phyloP scores from a whole-genome alignment of 2,329 filamentous ascomycete species.

The Calonectria hawksworthii region DNA sequence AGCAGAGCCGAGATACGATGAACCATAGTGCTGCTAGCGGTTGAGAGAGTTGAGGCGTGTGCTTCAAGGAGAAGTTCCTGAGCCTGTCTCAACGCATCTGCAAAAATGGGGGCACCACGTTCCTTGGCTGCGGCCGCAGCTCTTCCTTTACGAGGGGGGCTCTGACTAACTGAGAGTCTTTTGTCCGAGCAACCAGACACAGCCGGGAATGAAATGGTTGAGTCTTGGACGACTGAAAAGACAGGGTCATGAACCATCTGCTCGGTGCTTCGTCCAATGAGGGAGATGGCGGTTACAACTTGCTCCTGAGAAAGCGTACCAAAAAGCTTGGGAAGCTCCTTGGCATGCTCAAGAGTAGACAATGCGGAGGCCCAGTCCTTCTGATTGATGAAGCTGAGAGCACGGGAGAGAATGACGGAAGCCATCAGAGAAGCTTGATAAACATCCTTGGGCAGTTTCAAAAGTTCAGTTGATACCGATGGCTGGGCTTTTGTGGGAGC shows the following conservation, averaged over 20 bases:
- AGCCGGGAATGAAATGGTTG: slow-evolving; percentile 88
- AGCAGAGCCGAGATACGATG: slow-evolving; percentile 74
- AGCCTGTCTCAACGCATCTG: slow-evolving; percentile 73
- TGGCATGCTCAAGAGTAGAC: slow-evolving; percentile 65
- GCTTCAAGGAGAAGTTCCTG: slow-evolving; percentile 76
- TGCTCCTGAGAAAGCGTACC: slow-evolving; percentile 63
- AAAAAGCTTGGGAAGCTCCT: slow-evolving; percentile 58
- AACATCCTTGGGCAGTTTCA: slow-evolving; percentile 47
- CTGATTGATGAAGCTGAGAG: slow-evolving; percentile 61
- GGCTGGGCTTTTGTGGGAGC: slow-evolving; percentile 42
- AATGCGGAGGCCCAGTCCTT: slow-evolving; percentile 72
- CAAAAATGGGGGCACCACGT: slow-evolving; percentile 58
- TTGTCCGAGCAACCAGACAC: slow-evolving; percentile 64
- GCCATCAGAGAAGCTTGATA: slow-evolving; percentile 55
- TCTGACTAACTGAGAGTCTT: slow-evolving; percentile 52
- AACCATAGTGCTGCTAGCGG: slow-evolving; percentile 70
- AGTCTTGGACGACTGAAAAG: slow-evolving; percentile 92
- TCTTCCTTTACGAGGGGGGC: slow-evolving; percentile 52
- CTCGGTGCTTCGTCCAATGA: slow-evolving; percentile 77
- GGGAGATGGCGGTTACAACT: slow-evolving; percentile 76
- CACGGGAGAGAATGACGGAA: slow-evolving; percentile 54
- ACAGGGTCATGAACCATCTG: slow-evolving; percentile 85
- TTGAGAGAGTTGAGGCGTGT: slow-evolving; percentile 68
- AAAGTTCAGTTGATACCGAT: slow-evolving; percentile 30
- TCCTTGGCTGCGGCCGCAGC: slow-evolving; percentile 46